Percentiles rank a stretch among this genome's conserved stretches.
Evolutionary conservation across 192 early-diverging fungal species (phyloP).

Genomic region (Neocallimastix lanati): DNA sequence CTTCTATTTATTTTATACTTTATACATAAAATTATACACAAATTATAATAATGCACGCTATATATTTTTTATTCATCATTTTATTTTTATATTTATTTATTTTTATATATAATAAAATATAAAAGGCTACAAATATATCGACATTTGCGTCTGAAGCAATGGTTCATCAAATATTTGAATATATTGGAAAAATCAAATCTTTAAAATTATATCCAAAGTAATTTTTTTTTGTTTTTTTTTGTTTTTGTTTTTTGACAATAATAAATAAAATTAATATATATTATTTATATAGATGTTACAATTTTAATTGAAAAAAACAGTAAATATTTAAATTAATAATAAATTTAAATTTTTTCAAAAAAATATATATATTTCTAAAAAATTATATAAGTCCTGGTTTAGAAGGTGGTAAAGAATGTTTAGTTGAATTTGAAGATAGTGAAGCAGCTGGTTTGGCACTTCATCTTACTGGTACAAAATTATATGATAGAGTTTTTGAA

Average conservation of each 20-base stretch:
- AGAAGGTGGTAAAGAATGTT: conserved; percentile 25
- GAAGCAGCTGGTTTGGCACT: conserved; percentile 25
- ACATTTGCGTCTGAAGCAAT: conserved; percentile 30
- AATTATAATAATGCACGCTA: too few relatives aligned
- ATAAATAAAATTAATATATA: too few relatives aligned
- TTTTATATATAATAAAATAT: background rate
- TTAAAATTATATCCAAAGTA: conserved; percentile 24
- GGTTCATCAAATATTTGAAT: conserved; percentile 31
- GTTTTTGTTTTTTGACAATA: too few relatives aligned
- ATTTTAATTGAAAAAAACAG: too few relatives aligned
- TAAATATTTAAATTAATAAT: too few relatives aligned
- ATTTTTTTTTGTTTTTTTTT: background rate
- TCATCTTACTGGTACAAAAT: conserved; percentile 42
- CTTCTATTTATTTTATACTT: too few relatives aligned
- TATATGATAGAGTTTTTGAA: conserved; percentile 41
- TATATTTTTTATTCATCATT: too few relatives aligned
- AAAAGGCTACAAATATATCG: conserved; percentile 45
- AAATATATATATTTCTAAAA: too few relatives aligned
- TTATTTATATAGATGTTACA: too few relatives aligned
- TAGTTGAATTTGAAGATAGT: conserved; percentile 33
- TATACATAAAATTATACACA: too few relatives aligned
- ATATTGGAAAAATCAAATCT: conserved; percentile 26
- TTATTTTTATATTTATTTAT: too few relatives aligned
- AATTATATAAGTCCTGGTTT: conserved; percentile 12
- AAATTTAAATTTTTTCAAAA: too few relatives aligned